Percentiles rank a stretch among this genome's conserved stretches.
Evolutionary conservation across 2,329 filamentous ascomycete genomes (phyloP).

Genomic region (Aspergillus texensis): DNA sequence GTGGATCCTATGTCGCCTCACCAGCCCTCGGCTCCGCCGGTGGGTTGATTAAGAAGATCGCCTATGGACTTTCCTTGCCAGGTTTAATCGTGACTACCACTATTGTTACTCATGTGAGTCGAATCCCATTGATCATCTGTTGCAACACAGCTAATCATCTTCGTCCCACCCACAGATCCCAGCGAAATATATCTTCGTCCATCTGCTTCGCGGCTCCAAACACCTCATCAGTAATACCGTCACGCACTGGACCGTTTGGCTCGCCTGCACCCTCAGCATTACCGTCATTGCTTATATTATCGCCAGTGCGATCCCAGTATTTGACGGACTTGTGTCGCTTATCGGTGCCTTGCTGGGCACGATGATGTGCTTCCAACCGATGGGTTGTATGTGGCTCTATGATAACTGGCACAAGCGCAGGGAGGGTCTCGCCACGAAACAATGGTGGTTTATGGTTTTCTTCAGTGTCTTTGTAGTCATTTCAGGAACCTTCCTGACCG

Average conservation of each 20-base stretch:
- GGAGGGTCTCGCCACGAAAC: constrained; percentile 9
- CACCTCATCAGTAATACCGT: constrained; percentile 25
- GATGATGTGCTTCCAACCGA: constrained; percentile 21
- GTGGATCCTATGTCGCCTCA: constrained; percentile 47
- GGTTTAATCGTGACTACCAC: constrained; percentile 29
- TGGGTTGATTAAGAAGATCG: constrained; percentile 42
- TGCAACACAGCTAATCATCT: background rate
- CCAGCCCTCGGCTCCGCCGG: constrained; percentile 51
- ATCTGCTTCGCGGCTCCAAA: constrained; percentile 25
- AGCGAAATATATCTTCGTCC: constrained; percentile 25
- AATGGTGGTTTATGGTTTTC: constrained; percentile 21
- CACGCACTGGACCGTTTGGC: constrained; percentile 28
- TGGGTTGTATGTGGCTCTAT: constrained; percentile 31
- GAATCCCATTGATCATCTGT: background rate
- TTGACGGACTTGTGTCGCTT: constrained; percentile 27
- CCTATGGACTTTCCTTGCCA: constrained; percentile 42
- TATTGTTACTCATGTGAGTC: constrained; percentile 18
- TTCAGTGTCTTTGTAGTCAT: constrained; percentile 39
- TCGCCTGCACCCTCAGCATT: constrained; percentile 24
- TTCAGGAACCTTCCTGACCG: constrained; percentile 45
- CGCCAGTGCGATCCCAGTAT: constrained; percentile 32
- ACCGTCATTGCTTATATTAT: constrained; percentile 29
- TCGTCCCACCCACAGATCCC: constrained; percentile 1
- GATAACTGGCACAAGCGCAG: constrained; percentile 42
- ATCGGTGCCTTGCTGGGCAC: constrained; percentile 29